Conservation (phyloP, 2,329 filamentous ascomycete genomes). For the Microthyrium microscopicum region DNA sequence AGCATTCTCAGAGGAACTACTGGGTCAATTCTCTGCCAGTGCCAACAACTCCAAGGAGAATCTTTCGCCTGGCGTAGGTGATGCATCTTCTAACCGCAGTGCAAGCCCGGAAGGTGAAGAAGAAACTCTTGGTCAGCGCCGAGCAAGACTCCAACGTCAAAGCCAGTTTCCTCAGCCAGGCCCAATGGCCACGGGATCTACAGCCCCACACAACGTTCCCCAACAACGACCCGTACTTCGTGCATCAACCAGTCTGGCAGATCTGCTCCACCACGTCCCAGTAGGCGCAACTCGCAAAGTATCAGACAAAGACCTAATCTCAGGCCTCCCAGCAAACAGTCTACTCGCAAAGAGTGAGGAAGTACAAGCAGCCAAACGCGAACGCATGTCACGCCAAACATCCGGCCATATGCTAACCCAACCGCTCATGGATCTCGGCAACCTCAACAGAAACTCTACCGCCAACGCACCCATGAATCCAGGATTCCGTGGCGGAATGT, state of each 20-base stretch:
- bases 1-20: constrained; percentile 52
- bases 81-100: background rate
- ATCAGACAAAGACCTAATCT: constrained; percentile 18
- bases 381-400: constrained; percentile 8
- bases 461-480: background rate
- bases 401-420: constrained; percentile 1
- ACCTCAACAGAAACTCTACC: background rate
- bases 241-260: constrained; percentile 38
- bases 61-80: background rate
- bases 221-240: constrained; percentile 1
- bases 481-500: background rate
- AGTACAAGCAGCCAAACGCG: constrained; percentile 20
- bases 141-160: constrained; percentile 45
- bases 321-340: constrained; percentile 21
- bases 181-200: constrained; percentile 12
- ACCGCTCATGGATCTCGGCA: background rate
- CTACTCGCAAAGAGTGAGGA: constrained; percentile 23
- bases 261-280: constrained; percentile 42
- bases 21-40: constrained; percentile 41
- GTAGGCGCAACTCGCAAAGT: constrained; percentile 20
- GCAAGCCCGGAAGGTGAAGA: constrained; percentile 35
- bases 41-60: constrained; percentile 14
- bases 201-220: background rate
- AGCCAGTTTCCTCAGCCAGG: constrained; percentile 6
- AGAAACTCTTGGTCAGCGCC: constrained; percentile 64